Base-by-base conservation (phyloP, 176 grass and related monocot species). In the Cenchrus fungigraminus region DNA sequence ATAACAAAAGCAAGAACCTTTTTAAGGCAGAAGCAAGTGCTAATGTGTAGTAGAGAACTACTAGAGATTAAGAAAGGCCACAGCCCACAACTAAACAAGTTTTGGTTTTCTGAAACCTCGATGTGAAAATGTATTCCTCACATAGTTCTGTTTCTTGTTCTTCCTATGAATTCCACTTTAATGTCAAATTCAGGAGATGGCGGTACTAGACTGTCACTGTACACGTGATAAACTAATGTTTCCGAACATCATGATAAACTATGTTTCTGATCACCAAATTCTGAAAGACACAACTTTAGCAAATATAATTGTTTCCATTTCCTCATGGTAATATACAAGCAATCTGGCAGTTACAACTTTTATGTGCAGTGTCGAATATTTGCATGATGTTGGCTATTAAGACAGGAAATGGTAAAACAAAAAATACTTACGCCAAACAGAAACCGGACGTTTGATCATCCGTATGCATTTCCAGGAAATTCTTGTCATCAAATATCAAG, bases 381-480 rank as follows among this genome's bases (percentile, higher is more conserved):
- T 70, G 7, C 37, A 43, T 17, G 6, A 6, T 16, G 42, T 63
- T 44, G 12, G 65, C 16, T 77, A 42, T 77, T 76, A 70, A 69
- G n/a, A 73, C 13, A 32, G 55, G 9, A 64, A 62, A 7, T 66
- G 1, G 3, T 52, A 64, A 47, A 46, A 8, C n/a, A 68, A 22
- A 13, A 68, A 37, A 67, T 52, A 86, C 86, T 85, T 80, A 92
- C 86, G 81, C 86, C 76, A 89, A 85, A 86, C 73, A 86, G 22
- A 92, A 86, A 75, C 54, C 65, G 22, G 90, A 92, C 40, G 45
- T 44, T 83, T 76, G 73, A 71, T 86, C 90, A 46, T 92, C 79
- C 64, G 68, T 69, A 45, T 78, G 78, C 46, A 73, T 44, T 45
- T 75, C 73, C 64, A 58, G 14, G 32, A 86, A 74, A 74, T 31